Evolutionary conservation across 2,329 filamentous ascomycete genomes (phyloP), one percentile per base, ranked within the genome.

Genomic region (Trichophyton simii): DNA sequence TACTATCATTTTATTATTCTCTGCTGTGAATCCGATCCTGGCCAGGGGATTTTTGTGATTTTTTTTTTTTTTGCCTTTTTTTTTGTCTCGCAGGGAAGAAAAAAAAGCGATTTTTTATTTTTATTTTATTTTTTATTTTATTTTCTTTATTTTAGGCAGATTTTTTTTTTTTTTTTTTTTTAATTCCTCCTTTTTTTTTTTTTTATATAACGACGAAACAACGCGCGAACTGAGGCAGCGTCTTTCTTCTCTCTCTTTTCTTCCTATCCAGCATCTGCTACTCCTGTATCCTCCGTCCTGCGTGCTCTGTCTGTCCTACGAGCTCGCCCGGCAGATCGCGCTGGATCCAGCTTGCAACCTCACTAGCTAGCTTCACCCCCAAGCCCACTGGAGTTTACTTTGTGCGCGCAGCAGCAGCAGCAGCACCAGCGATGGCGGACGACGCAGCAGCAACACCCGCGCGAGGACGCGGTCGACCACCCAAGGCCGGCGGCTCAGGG

Each of bases 391-490:
- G 1, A 41, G 5, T 34, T 31, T 57, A 6, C 54, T 13, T 18
- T 41, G 9, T 42, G 41, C 15, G 41, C 55, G 25, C 54, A 2
- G n/a, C 28, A 31, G 6, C 28, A 31, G 1, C 28, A 31, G 6
- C 28, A 31, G 28, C 28, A 28, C 25, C 4, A 18, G 38, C 20
- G 20, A 42, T 36, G 13, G 36, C 18, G 2, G 18, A 36, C 31
- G 55, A 58, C 15, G 36, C n/a, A 42, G 36, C 55, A 57, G 4
- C 31, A 2, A 15, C 42, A 18, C 57, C 57, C 20, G 28, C 34
- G 38, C 58, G 38, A 63, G 63, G 62, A 60, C 64, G 64, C 54
- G 64, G 64, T 36, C 61, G 64, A 11, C 64, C 64, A 22, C 60
- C 48, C 8, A 66, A 66, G 41, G 36, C 58, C 13, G 62, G 61